Evolutionary conservation across 331 rosid genomes (phyloP), one percentile per base, ranked within the genome.

Genomic region (Saraca asoca): DNA sequence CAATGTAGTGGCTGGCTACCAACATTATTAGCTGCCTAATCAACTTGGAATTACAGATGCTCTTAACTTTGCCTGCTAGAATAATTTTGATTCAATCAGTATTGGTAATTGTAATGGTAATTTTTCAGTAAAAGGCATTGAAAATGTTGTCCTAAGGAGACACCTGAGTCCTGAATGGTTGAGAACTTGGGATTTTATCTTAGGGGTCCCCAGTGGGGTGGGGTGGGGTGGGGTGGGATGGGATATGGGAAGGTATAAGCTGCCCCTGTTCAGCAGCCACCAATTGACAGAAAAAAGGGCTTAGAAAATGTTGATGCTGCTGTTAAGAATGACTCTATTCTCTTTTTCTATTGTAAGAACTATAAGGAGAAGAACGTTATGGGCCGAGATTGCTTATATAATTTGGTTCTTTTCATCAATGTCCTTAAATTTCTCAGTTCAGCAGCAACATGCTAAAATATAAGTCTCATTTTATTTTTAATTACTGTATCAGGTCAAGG

Each of bases 401-500:
- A 15, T 55, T 49, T 24, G 15, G 58, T 55, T 49, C 2, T 12
- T 12, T 19, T 48, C 52, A 44, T 53, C 58, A 35, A 53, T 39
- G 34, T 61, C 15, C 7, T 75, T 70, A 37, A 54, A 68, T 10
- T 46, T 57, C 66, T 62, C 42, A 24, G 35, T n/a, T 24, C 9
- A 48, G 57, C 24, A 51, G 35, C 53, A 37, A 41, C 41, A 13
- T 58, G 24, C 53, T 44, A 41, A 58, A 10, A 18, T 49, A 60
- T 20, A 42, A 69, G 57, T 42, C 48, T 42, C 53, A 37, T 58
- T 0, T 51, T 52, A 34, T 39, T 61, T 18, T 33, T 31, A 50
- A 16, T 34, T 63, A 41, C 20, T 38, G 51, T 66, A 58, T 75
- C 77, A 87, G 95, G 85, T 87, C 64, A 85, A 50, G 85, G 92